Evolutionary conservation across 768 basidiomycete genomes (phyloP), one percentile per base, ranked within the genome.

Genomic region (Trametopsis cervina): DNA sequence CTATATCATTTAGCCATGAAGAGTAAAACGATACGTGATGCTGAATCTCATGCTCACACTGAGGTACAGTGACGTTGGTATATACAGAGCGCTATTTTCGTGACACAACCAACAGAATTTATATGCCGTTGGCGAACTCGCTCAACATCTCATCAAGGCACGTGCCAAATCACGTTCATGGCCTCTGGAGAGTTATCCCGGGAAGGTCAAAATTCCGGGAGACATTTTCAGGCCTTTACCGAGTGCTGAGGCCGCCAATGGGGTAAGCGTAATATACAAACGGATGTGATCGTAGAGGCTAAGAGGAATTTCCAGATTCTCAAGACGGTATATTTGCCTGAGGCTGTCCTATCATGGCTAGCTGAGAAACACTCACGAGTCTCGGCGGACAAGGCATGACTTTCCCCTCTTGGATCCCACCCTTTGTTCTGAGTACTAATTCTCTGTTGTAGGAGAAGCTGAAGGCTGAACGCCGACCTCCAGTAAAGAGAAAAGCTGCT

Each of bases 21-120:
- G 61, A 71, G 81, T 44, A 98, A 98, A 72, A 89, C 89, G 0
- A 88, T 95, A 4, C 78, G 85, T 3, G 95, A 97, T 62, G 69
- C 79, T 0, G 78, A 83, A 41, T 81, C 82, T 1, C 74, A 82
- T 51, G 65, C 71, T 1, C 74, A 77, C 52, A 86, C 81, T 66
- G 83, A 89, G 72, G 90, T 90, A 47, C 13, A 24, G 26, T 26
- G 22, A 24, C 13, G 20, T 35, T 7, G 36, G 29, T 42, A 38
- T 15, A 17, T 7, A 45, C 49, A 33, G 21, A 22, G n/a, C 11
- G 48, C 29, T 52, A n/a, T n/a, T n/a, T 18, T 9, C 6, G 45
- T 40, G 12, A 46, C 5, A n/a, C 18, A 1, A 27, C 3, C 23
- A 17, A 25, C 55, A 96, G 94, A 88, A 90, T 62, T 70, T 99